Base-by-base conservation (phyloP, 805 yeast genomes). In the Wickerhamiella occidentalis region DNA sequence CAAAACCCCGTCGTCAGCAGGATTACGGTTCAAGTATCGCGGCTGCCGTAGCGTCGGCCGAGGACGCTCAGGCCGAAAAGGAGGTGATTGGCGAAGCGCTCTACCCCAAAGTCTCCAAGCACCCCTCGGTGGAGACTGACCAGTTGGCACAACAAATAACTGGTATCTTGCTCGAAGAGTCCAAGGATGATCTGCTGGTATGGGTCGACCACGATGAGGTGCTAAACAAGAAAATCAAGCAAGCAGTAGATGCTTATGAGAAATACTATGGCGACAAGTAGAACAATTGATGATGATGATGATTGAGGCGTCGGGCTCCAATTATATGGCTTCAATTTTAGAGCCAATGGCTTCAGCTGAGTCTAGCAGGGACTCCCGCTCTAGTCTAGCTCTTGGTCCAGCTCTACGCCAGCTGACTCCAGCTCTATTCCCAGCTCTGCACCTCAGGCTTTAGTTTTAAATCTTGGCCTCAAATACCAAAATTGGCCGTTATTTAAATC, bases 121-220 rank as follows among this genome's bases (percentile, higher is more conserved):
- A 86, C 52, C 80, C 82, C 56, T 79, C 81, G 69, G 82, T 87
- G 56, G 87, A 82, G 59, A 79, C 83, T 55, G 88, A 81, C 67
- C 59, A 54, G n/a, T 82, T 92, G 60, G 95, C 95, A 57, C 94
- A 94, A 73, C 84, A 82, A 70, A 80, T 88, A 63, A 88, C 96
- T 55, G 96, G 96, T 71, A 85, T 88, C 90, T 78, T 88, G 76
- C 77, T 88, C 67, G 94, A 86, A 66, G 79, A 86, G 74, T 88
- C 86, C 63, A 81, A 80, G 66, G 79, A 78, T 61, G 94, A 85
- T 69, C 82, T 88, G 61, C 72, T 85, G 63, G 79, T 82, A 54
- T 77, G 88, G 74, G 76, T 88, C 66, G 87, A 82, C 63, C 86
- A 85, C 65, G 94, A 84, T 56, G 84, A 77, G 59, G 73, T 81